Evolutionary conservation across 2,329 filamentous ascomycete genomes (phyloP), one percentile per base, ranked within the genome.

Genomic region (Paecilomyces niveus): DNA sequence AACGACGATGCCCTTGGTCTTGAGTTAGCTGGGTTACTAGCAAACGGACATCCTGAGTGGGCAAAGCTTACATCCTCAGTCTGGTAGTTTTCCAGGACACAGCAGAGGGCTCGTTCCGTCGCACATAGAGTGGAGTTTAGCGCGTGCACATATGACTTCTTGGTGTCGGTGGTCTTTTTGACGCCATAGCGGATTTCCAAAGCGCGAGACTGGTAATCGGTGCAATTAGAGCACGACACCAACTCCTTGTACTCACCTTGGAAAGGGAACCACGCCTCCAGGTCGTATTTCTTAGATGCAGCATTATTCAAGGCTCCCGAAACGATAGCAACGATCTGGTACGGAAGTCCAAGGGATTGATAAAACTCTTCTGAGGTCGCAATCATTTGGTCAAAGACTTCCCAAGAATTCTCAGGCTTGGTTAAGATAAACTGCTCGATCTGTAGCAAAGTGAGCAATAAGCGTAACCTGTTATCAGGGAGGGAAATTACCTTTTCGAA

Each of bases 231-330:
- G 83, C 92, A 96, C 21, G 90, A 96, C 55, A 97, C 94, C 29
- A 99, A 85, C 79, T 97, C 94, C 79, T 97, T 97, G 83, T 97
- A 99, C 77, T 97, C 94, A 68, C 89, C 89, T 75, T 97, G 92
- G 81, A 89, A 95, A 15, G 91, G 92, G 75, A 96, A 96, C 90
- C 92, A 96, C 2, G 94, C 93, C 74, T 99, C 94, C 22, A 99
- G 83, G 70, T 99, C 94, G 73, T 88, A 92, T 78, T 99, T 99
- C 83, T 96, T 97, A 29, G 90, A 81, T 3, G 88, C 88, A 1
- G 89, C 89, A 67, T 92, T 95, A 78, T 96, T 96, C 68, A 99
- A 79, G 0, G 94, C 94, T 3, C 93, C 93, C n/a, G 91, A 96
- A 59, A 97, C 94, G 64, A 99, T 99, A 57, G 89, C 87, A 9